phyloP scores from a whole-genome alignment of 2,329 filamentous ascomycete genomes.

The Diaporthe aspalathi region DNA sequence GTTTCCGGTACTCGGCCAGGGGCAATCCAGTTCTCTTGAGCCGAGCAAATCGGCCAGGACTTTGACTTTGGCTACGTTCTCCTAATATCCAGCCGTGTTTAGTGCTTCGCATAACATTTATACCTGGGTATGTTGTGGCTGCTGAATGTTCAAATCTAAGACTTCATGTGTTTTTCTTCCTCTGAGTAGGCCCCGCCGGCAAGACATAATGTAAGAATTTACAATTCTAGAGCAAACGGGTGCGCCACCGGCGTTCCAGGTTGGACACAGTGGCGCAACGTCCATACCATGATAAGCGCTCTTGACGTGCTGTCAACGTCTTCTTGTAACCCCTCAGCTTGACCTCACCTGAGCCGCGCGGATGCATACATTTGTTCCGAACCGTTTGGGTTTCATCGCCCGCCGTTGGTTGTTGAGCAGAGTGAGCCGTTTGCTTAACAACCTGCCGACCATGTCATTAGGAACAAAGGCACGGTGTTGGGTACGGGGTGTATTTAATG shows the following conservation, averaged over 20 bases:
- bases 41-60: background rate
- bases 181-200: too few species aligned
- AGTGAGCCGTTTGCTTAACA: background rate
- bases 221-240: too few species aligned
- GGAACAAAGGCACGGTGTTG: too few species aligned
- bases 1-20: background rate
- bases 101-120: too few species aligned
- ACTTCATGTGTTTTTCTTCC: too few species aligned
- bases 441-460: background rate
- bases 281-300: constrained; percentile 4
- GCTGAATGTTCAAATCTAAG: too few species aligned
- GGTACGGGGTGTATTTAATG: background rate
- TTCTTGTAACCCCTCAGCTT: background rate
- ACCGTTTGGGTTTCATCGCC: constrained; percentile 2
- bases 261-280: background rate
- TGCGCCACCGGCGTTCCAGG: background rate
- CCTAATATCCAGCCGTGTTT: background rate
- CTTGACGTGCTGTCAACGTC: background rate
- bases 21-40: background rate
- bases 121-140: too few species aligned
- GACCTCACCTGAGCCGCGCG: background rate
- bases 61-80: background rate
- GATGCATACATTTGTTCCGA: background rate
- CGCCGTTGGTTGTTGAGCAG: background rate
- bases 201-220: too few species aligned